These are phyloP conservation scores for Macrophomina tecta DNA, from an alignment of 2,329 filamentous ascomycete genomes.

Conservation along the genomic window DNA sequence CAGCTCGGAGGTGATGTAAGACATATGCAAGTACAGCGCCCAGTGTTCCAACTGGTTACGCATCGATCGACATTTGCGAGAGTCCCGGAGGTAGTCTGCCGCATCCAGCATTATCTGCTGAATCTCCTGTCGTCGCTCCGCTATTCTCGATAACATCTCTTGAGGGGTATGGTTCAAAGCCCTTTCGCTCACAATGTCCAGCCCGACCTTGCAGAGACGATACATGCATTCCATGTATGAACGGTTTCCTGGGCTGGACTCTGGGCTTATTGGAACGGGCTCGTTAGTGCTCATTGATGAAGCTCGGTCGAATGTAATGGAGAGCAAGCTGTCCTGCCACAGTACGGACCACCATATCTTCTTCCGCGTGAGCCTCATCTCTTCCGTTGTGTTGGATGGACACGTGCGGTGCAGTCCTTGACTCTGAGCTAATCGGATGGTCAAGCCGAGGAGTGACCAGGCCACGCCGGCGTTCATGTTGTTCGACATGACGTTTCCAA, in stretches of 20 bases:
- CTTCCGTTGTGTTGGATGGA: constrained; percentile 57
- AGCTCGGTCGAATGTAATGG: constrained; percentile 66
- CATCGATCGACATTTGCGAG: constrained; percentile 53
- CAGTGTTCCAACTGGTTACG: constrained; percentile 65
- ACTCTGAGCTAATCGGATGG: constrained; percentile 65
- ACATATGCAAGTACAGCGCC: constrained; percentile 66
- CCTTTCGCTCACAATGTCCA: constrained; percentile 66
- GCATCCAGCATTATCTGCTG: constrained; percentile 64
- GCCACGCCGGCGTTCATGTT: constrained; percentile 70
- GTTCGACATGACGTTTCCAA: constrained; percentile 67
- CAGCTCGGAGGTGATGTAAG: constrained; percentile 67
- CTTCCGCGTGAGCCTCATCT: constrained; percentile 48
- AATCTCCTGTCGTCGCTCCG: constrained; percentile 63
- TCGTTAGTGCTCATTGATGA: constrained; percentile 62
- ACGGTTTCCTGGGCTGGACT: constrained; percentile 55
- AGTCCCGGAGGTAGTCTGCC: constrained; percentile 63
- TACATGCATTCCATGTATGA: constrained; percentile 66
- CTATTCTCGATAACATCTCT: constrained; percentile 61
- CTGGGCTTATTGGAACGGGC: constrained; percentile 46
- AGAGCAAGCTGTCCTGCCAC: constrained; percentile 69
- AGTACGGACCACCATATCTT: constrained; percentile 64
- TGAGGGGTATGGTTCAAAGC: constrained; percentile 56
- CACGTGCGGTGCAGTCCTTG: constrained; percentile 66
- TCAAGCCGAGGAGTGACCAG: constrained; percentile 65
- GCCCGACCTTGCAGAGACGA: constrained; percentile 61